These are phyloP conservation scores for Glaciozyma martinii DNA, from an alignment of 768 basidiomycete species.

Conservation along the genomic window DNA sequence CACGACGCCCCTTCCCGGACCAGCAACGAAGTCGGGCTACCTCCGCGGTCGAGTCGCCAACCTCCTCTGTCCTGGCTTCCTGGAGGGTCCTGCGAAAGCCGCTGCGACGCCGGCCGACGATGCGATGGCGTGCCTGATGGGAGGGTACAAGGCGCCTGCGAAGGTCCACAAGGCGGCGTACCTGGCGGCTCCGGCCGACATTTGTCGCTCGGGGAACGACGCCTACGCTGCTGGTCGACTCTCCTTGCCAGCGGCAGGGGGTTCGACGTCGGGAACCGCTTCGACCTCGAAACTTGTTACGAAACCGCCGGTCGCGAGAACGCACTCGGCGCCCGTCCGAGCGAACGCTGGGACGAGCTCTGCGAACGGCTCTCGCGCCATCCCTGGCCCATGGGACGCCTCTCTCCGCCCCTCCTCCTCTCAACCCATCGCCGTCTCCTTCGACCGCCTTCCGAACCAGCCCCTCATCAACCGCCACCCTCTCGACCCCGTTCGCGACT, in stretches of 20 bases:
- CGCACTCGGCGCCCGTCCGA: too few relatives aligned
- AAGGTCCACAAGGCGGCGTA: slow-evolving; percentile 17
- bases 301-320: not conserved
- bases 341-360: too few relatives aligned
- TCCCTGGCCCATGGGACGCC: not conserved
- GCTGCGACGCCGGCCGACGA: not conserved
- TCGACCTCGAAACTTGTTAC: not conserved
- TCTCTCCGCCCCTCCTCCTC: not conserved
- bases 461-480: slow-evolving; percentile 23
- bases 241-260: not conserved
- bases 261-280: not conserved
- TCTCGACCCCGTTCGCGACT: slow-evolving; percentile 24
- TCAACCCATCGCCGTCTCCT: slow-evolving; percentile 4
- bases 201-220: slow-evolving; percentile 7
- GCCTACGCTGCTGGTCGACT: not conserved
- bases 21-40: slow-evolving; percentile 17
- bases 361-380: not conserved
- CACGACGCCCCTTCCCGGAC: not conserved
- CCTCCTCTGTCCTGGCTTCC: slow-evolving; percentile 15
- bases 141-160: slow-evolving; percentile 4
- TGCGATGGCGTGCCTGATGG: slow-evolving; percentile 5
- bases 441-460: not conserved
- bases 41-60: slow-evolving; percentile 14
- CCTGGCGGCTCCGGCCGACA: slow-evolving; percentile 14
- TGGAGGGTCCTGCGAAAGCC: not conserved